Evolutionary conservation across 768 basidiomycete genomes (phyloP), one percentile per base, ranked within the genome.

Genomic region (Psilocybe sp.): DNA sequence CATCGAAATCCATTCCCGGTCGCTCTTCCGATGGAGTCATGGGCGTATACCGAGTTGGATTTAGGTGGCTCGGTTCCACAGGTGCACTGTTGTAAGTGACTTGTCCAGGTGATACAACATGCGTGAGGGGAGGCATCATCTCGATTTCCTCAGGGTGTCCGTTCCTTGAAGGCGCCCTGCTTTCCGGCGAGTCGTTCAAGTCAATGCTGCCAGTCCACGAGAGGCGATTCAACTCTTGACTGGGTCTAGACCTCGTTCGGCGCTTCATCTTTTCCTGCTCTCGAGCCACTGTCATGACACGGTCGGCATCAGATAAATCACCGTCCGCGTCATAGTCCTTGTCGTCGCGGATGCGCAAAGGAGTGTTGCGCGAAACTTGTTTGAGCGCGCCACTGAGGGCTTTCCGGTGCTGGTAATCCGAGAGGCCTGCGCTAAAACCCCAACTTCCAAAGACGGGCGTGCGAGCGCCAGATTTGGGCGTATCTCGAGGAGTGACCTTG

Each of bases 351-450:
- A 31, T 14, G 13, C 31, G 40, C 37, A 19, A 28, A 28, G 23
- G 23, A 7, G 23, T 28, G 7, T 28, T 28, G 3, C 23, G 23
- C 23, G 23, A 28, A 7, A 40, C 64, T 19, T 60, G 60, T 12
- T 57, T 59, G 9, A 72, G 61, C 19, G 69, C 70, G 28, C 57
- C 63, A 32, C 56, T 65, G 20, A 72, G 52, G 7, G 64, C 63
- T 23, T 68, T 68, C 52, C 69, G 73, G 37, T 71, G 70, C 0
- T 80, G 77, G 52, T 76, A 80, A 40, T 82, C 79, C 14, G 73
- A 60, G 45, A 76, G 67, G 1, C 73, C 38, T 35, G 49, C 49
- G 4, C 49, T 38, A 18, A 63, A 56, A 14, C 61, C 59, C 13
- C 67, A 50, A 8, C 60, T 65, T 14, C 67, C 69, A 45, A 76